Base-by-base conservation (phyloP, 1,284 basidiomycete species). In the Kalmanozyma brasiliensis region DNA sequence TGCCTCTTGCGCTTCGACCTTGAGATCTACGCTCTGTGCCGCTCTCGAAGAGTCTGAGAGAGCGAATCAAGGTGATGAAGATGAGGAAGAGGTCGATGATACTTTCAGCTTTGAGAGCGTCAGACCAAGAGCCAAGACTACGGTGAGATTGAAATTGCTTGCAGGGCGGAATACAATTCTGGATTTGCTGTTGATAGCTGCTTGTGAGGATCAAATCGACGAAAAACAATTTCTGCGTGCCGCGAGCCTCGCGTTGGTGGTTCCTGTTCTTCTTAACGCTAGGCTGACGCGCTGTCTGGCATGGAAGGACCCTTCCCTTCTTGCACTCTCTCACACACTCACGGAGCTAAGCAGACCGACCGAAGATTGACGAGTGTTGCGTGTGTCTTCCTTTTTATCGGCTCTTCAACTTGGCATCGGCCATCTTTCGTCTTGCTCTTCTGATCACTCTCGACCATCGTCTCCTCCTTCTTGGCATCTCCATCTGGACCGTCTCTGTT, bases 401-500 rank as follows among this genome's bases (percentile, higher is more conserved):
- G 26, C 26, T 29, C 26, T 29, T 29, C 26, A 11, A 29, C 26
- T 29, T 29, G 26, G 26, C 26, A 29, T 29, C 26, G 26, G 42
- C 19, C 17, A 14, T 32, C 20, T 26, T 37, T 22, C 24, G 10
- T n/a, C n/a, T n/a, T n/a, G n/a, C n/a, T n/a, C n/a, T n/a, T 17
- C 34, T 48, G 24, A 48, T 48, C 46, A 36, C 35, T 29, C 26
- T 17, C 30, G 9, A 43, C 22, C 45, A 49, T 22, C 33, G 24
- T 30, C 29, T n/a, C 23, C 35, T 33, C 30, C 26, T 8, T 14
- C 24, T 49, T 19, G 4, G n/a, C 26, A 29, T 29, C 26, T 14
- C 32, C 24, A 34, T 47, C 55, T 64, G 61, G 55, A 52, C 41
- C 49, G 55, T 49, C 53, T 49, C 61, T 64, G 61, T 55, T 38